Evolutionary conservation across 495 filamentous ascomycete genomes (phyloP), one percentile per base, ranked within the genome.

Genomic region (Hypoxylon perforatum): DNA sequence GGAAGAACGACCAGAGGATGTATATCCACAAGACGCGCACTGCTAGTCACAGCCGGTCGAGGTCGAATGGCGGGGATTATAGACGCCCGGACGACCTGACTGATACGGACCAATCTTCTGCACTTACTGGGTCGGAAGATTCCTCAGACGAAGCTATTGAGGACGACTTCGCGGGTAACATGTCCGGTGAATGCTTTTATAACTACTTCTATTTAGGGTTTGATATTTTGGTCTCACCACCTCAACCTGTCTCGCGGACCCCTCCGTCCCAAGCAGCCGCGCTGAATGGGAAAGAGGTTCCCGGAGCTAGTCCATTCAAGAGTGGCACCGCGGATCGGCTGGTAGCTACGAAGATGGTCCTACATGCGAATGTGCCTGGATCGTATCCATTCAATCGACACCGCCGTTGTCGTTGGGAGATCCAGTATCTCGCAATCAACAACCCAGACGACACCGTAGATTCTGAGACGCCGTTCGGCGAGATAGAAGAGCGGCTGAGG

Each of bases 181-280:
- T 81, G 12, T 81, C 85, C 3, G 84, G 87, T 14, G 94, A 97
- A 77, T 94, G 88, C 67, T 99, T 97, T 76, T 96, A 93, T 75
- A 97, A 97, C 71, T 99, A 98, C 73, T 98, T 97, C 70, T 90
- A 92, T 62, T 90, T 96, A 68, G 95, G 95, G 2, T 92, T 99
- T 69, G 95, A 99, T 76, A 85, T 97, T n/a, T 87, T 97, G 47
- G 84, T 99, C 14, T 97, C 94, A 0, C 85, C 90, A 25, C 90
- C 91, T 17, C 87, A 86, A 3, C 77, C 80, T 2, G 82, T 88
- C 0, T 91, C 90, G 6, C 79, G 75, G 25, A 77, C 75, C 7
- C 90, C 89, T 0, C 86, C 87, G 6, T 90, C 91, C 6, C 87
- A 88, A 25, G 61, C 41, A 19, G 38, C 67, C 10, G 17, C 56